A percentile compares a stretch with the other conserved stretches of the same genome.
Evolutionary conservation across 331 rosid species (phyloP).

Genomic region (Arachis monticola): DNA sequence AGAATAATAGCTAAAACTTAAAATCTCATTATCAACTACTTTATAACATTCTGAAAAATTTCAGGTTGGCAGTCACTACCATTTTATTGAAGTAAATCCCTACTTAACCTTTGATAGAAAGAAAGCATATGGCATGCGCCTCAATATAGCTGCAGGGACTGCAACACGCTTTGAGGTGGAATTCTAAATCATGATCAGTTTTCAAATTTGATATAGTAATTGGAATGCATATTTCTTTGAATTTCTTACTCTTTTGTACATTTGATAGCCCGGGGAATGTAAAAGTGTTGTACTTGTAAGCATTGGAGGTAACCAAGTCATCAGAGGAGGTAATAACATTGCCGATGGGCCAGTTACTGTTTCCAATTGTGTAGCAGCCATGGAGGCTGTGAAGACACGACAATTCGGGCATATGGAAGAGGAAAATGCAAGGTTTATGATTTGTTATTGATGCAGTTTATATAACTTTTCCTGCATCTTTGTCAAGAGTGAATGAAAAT

Average conservation of each 20-base stretch:
- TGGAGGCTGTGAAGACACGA: constrained; percentile 54
- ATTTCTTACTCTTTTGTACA: constrained; percentile 15
- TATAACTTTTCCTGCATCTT: constrained; percentile 11
- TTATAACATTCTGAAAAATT: constrained; percentile 41
- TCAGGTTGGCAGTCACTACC: constrained; percentile 98
- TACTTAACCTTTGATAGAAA: constrained; percentile 76
- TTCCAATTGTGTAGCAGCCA: constrained; percentile 51
- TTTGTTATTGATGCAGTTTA: constrained; percentile 30
- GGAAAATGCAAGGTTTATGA: constrained; percentile 63
- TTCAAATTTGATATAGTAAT: constrained; percentile 11
- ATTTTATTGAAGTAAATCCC: constrained; percentile 89
- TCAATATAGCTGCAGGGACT: constrained; percentile 86
- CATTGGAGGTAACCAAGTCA: constrained; percentile 78
- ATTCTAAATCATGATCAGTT: constrained; percentile 15
- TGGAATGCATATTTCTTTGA: constrained; percentile 12
- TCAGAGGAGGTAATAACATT: constrained; percentile 83
- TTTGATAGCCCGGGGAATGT: constrained; percentile 81
- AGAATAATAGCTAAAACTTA: neutral
- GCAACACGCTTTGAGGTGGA: constrained; percentile 89
- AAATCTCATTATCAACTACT: neutral
- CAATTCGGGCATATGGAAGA: constrained; percentile 60
- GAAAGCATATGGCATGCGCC: constrained; percentile 84
- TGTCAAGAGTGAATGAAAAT: constrained; percentile 35
- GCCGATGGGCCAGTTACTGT: constrained; percentile 68
- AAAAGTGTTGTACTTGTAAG: constrained; percentile 77